Evolutionary conservation across 1,284 basidiomycete species (phyloP).

Genomic region (Malassezia slooffiae): DNA sequence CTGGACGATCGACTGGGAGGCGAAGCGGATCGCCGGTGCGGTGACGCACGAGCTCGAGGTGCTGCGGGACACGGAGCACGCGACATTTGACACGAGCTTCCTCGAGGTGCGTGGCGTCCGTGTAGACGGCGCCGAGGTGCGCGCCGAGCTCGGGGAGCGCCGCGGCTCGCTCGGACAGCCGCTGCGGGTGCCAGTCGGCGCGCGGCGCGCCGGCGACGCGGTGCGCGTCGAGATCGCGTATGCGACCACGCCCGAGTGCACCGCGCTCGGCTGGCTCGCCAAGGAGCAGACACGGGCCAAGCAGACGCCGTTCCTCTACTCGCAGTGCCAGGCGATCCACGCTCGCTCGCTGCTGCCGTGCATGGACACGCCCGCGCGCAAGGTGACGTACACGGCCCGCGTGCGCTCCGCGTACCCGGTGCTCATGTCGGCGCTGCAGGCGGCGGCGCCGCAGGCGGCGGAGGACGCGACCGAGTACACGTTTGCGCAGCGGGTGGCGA

Average conservation of each 20-base stretch:
- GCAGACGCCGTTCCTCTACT: slow-evolving; percentile 74
- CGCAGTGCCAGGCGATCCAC: slow-evolving; percentile 69
- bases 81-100: slow-evolving; percentile 69
- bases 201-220: slow-evolving; percentile 23
- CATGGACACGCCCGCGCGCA: slow-evolving; percentile 43
- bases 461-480: slow-evolving; percentile 20
- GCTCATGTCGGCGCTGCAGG: slow-evolving; percentile 43
- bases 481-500: slow-evolving; percentile 39
- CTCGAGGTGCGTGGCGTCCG: slow-evolving; percentile 58
- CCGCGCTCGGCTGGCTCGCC: slow-evolving; percentile 84
- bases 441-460: slow-evolving; percentile 17
- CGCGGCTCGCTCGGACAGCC: slow-evolving; percentile 48
- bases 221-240: slow-evolving; percentile 33
- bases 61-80: slow-evolving; percentile 56
- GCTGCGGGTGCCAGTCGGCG: slow-evolving; percentile 46
- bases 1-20: slow-evolving; percentile 71
- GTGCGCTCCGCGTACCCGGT: slow-evolving; percentile 33
- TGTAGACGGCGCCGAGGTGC: slow-evolving; percentile 51
- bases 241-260: slow-evolving; percentile 64
- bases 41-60: slow-evolving; percentile 60
- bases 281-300: slow-evolving; percentile 78
- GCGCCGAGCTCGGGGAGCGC: slow-evolving; percentile 52
- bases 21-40: slow-evolving; percentile 60
- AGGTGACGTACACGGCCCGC: slow-evolving; percentile 40
- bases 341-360: slow-evolving; percentile 29